A percentile compares a stretch with the other conserved stretches of the same genome.
These are phyloP conservation scores for Usnea hakonensis DNA, from an alignment of 495 filamentous ascomycete species.

Conservation along the genomic window DNA sequence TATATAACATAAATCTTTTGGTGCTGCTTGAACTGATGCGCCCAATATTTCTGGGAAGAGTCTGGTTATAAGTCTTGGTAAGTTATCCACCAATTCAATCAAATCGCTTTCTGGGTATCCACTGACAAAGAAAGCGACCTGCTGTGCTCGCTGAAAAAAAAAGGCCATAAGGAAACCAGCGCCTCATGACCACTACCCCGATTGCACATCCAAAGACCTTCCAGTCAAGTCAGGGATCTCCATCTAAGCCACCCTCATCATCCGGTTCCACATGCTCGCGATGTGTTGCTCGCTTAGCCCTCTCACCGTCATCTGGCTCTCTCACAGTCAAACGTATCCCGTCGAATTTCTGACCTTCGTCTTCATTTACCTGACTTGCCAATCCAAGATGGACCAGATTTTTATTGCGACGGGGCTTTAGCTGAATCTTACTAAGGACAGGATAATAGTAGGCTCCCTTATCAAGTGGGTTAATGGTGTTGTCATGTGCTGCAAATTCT, in stretches of 20 bases:
- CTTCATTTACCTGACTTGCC: conserved; percentile 33
- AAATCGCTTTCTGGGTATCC: not conserved
- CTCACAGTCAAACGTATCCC: conserved; percentile 47
- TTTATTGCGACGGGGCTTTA: conserved; percentile 50
- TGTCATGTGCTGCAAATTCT: not conserved
- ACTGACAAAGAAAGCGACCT: not conserved
- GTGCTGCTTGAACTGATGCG: too few relatives aligned
- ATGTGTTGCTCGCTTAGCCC: conserved; percentile 40
- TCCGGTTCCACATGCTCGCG: conserved; percentile 34
- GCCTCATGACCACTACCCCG: not conserved
- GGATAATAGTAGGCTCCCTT: conserved; percentile 88
- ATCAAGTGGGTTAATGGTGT: conserved; percentile 14
- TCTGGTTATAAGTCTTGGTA: too few relatives aligned
- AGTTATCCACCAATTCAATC: not conserved
- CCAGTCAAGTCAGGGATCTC: not conserved
- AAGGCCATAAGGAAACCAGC: not conserved
- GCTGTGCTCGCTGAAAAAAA: not conserved
- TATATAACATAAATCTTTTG: not conserved
- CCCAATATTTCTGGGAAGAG: too few relatives aligned
- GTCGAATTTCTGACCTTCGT: conserved; percentile 46
- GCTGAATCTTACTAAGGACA: conserved; percentile 59
- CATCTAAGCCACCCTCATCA: not conserved
- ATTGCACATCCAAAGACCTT: not conserved
- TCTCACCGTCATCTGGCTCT: conserved; percentile 47
- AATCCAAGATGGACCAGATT: conserved; percentile 43